Evolutionary conservation across 1,284 basidiomycete species (phyloP).

Genomic region (Acaromyces ingoldii): DNA sequence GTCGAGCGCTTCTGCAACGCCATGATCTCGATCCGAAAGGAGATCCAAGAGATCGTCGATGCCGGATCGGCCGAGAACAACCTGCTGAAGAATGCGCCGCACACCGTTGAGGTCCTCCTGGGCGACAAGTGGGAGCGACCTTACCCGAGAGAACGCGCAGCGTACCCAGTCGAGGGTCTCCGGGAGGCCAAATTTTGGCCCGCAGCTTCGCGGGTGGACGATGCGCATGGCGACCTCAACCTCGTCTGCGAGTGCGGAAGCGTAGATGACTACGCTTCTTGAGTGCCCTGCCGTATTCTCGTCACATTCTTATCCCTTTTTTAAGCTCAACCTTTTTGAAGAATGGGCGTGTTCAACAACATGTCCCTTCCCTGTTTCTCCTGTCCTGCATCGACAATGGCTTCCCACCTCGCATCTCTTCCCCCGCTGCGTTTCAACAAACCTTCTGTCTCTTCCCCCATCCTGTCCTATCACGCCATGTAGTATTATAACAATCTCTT

Average conservation of each 20-base stretch:
- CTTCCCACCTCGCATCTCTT: no score
- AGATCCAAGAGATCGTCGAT: conserved; percentile 78
- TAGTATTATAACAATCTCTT: no score
- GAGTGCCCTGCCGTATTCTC: neutral
- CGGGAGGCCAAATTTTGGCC: conserved; percentile 48
- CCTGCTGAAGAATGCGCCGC: conserved; percentile 87
- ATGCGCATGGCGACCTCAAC: conserved; percentile 18
- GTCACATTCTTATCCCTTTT: neutral
- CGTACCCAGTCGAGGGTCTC: conserved; percentile 36
- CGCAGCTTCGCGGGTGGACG: conserved; percentile 39
- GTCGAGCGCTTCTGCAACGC: conserved; percentile 79
- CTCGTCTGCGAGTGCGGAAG: conserved; percentile 10
- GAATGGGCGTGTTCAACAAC: no score
- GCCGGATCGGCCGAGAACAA: conserved; percentile 65
- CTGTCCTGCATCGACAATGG: no score
- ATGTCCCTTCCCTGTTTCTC: no score
- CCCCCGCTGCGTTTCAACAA: no score
- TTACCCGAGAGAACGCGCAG: conserved; percentile 37
- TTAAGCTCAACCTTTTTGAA: no score
- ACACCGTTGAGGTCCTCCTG: conserved; percentile 72
- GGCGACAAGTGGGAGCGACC: conserved; percentile 73
- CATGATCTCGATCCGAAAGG: conserved; percentile 88
- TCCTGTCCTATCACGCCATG: no score
- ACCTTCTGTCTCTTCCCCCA: no score
- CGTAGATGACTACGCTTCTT: conserved; percentile 5